Conservation (phyloP, 129 eudicot species). For the Oenanthe sinensis region DNA sequence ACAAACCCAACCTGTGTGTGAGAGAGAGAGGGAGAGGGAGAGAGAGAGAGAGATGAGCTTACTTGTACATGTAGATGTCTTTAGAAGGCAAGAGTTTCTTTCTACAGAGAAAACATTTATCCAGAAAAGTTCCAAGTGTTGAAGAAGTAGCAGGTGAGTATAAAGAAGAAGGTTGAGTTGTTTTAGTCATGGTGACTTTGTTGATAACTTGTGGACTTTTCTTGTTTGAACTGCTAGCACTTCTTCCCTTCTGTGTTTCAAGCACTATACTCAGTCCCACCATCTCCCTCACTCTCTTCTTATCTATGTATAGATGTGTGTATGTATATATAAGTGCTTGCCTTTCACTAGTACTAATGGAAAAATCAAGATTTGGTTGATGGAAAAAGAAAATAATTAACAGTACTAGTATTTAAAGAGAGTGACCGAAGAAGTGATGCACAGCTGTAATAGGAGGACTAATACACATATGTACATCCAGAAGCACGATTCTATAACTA, state of each 20-base stretch:
- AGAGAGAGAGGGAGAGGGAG: not conserved
- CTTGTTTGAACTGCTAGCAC: not conserved
- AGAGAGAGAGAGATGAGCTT: not conserved
- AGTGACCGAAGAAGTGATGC: not conserved
- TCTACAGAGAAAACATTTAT: constrained; percentile 24
- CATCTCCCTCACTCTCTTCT: constrained; percentile 7
- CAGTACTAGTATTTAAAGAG: not conserved
- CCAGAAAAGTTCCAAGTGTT: constrained; percentile 8
- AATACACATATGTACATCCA: too few relatives aligned
- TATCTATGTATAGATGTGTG: not conserved
- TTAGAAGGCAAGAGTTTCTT: constrained; percentile 19
- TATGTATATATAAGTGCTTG: not conserved
- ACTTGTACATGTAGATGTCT: constrained; percentile 38
- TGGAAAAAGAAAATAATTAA: not conserved
- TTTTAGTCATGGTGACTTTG: constrained; percentile 15
- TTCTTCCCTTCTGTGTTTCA: constrained; percentile 12
- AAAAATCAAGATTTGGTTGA: not conserved
- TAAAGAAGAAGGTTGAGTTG: not conserved
- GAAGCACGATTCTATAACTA: too few relatives aligned
- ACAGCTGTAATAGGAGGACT: not conserved
- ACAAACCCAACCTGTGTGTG: not conserved
- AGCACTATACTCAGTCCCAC: constrained; percentile 33
- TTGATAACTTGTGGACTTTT: constrained; percentile 13
- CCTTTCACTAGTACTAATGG: not conserved
- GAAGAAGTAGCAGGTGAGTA: not conserved